Evolutionary conservation across 768 basidiomycete species (phyloP).

Genomic region (Tricholoma sp.): DNA sequence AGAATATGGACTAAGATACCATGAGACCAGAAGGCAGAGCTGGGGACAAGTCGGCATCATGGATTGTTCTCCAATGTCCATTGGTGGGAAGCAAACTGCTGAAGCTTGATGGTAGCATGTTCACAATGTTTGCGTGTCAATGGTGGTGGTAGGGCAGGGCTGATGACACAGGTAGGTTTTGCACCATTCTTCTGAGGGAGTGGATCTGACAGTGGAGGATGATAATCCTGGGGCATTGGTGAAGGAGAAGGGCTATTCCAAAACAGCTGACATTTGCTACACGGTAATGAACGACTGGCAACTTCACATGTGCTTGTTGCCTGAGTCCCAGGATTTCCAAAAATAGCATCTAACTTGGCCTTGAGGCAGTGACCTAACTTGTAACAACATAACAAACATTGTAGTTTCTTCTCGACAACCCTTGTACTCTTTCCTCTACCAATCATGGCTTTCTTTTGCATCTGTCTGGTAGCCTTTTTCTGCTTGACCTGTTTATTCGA

Average conservation of each 20-base stretch:
- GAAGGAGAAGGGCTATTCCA: not conserved
- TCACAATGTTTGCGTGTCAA: too few species aligned
- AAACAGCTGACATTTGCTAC: conserved; percentile 1
- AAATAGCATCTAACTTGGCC: not conserved
- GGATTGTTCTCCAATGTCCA: too few species aligned
- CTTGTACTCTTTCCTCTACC: not conserved
- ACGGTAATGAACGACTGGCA: not conserved
- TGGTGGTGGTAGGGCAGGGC: too few species aligned
- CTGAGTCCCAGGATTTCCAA: not conserved
- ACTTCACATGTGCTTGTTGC: not conserved
- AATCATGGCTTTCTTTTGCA: not conserved
- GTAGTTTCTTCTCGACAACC: not conserved
- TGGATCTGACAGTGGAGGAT: not conserved
- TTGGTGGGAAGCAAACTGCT: too few species aligned
- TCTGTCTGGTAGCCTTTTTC: too few species aligned
- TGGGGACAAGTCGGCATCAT: too few species aligned
- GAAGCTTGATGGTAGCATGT: too few species aligned
- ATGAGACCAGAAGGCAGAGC: too few species aligned
- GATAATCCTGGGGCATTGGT: not conserved
- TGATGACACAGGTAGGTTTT: too few species aligned
- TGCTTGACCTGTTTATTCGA: not conserved
- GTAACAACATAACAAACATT: not conserved
- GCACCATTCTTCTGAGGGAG: too few species aligned
- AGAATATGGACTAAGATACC: too few species aligned
- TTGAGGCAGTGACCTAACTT: not conserved